Percentiles rank a stretch among this genome's conserved stretches.
Conservation (phyloP, 1,284 basidiomycete species). For the Hemileia vastatrix region DNA sequence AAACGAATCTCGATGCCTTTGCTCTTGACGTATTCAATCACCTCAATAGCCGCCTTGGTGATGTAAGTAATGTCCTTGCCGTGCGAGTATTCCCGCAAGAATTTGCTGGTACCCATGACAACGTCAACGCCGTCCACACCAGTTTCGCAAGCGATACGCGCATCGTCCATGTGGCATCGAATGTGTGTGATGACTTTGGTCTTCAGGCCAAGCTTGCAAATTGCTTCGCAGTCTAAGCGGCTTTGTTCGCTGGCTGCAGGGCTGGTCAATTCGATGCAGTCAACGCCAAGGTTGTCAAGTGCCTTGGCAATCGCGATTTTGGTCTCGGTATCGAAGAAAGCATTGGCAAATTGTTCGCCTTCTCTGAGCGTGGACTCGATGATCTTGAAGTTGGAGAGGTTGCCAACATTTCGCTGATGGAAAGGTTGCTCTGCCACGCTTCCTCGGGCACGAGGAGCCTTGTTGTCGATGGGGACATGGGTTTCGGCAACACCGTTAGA, state of each 20-base stretch:
- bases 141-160: conserved; percentile 43
- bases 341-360: conserved; percentile 97
- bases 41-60: conserved; percentile 44
- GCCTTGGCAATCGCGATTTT: conserved; percentile 97
- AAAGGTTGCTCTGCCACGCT: too few relatives aligned
- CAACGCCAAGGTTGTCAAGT: conserved; percentile 38
- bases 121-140: conserved; percentile 44
- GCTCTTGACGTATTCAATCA: conserved; percentile 44
- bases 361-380: conserved; percentile 95
- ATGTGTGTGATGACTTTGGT: conserved; percentile 45
- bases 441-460: too few relatives aligned
- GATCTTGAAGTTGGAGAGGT: conserved; percentile 57
- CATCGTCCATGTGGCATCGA: conserved; percentile 45
- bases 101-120: conserved; percentile 45
- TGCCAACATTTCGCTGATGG: too few relatives aligned
- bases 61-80: conserved; percentile 46
- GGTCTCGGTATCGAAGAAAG: conserved; percentile 98
- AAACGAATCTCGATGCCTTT: conserved; percentile 45
- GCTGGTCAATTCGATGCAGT: conserved; percentile 44
- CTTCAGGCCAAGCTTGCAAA: conserved; percentile 45
- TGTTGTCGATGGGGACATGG: too few relatives aligned
- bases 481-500: too few relatives aligned
- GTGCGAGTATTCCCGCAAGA: conserved; percentile 42
- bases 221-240: conserved; percentile 42
- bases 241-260: conserved; percentile 43